Percentiles rank a stretch among this genome's conserved stretches.
Conservation (phyloP, 2,329 filamentous ascomycete genomes). For the Emmonsia crescens region DNA sequence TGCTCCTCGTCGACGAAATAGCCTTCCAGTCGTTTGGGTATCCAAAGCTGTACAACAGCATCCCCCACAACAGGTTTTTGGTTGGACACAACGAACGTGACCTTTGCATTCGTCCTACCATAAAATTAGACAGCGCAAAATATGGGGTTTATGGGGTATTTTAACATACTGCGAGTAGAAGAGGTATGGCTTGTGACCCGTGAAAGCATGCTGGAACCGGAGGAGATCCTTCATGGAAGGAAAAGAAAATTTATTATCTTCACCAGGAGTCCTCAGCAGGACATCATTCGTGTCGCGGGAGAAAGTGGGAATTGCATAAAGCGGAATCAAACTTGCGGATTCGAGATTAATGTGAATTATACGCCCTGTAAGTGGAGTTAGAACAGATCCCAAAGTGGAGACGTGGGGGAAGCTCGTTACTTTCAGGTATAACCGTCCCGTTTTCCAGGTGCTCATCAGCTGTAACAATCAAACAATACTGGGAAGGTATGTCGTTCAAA, state of each 20-base stretch:
- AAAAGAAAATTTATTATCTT: constrained; percentile 3
- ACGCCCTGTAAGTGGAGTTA: not conserved
- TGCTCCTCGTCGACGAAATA: not conserved
- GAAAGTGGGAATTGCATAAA: constrained; percentile 5
- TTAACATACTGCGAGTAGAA: constrained; percentile 1
- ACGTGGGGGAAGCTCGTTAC: not conserved
- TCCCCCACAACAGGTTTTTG: not conserved
- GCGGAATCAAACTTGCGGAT: not conserved
- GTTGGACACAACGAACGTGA: not conserved
- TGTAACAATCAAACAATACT: constrained; percentile 2
- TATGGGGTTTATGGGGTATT: not conserved
- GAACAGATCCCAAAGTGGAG: not conserved
- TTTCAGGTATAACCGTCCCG: not conserved
- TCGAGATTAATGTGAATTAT: constrained; percentile 2
- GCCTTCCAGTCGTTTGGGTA: constrained; percentile 1
- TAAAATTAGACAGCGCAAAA: not conserved
- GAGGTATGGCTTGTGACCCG: not conserved
- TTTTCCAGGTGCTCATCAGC: constrained; percentile 2
- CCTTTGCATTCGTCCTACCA: not conserved
- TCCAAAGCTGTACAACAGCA: constrained; percentile 4
- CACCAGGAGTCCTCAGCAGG: not conserved
- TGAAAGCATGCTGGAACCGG: constrained; percentile 4
- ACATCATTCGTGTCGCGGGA: not conserved
- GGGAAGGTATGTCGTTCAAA: not conserved
- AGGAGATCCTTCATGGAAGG: constrained; percentile 2